A percentile compares a stretch with the other conserved stretches of the same genome.
These are phyloP conservation scores for Cyclotella baltica DNA, from an alignment of 108 stramenopile species.

Conservation along the genomic window DNA sequence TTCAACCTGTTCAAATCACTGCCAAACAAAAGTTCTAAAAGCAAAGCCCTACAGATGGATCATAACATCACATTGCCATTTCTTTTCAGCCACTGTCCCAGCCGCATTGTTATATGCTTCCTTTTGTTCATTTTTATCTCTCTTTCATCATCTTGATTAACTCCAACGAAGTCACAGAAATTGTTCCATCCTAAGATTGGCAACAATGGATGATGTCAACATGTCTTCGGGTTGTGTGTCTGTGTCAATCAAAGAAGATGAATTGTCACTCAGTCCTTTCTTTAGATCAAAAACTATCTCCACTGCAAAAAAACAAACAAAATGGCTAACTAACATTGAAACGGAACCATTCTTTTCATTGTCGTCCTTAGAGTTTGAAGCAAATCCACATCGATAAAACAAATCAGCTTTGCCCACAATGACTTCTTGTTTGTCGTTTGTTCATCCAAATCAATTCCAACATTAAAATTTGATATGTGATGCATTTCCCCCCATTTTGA, in stretches of 20 bases:
- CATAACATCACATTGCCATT: constrained; percentile 4
- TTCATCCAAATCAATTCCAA: constrained; percentile 32
- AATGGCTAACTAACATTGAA: constrained; percentile 14
- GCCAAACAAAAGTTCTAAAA: constrained; percentile 1
- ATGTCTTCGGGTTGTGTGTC: constrained; percentile 9
- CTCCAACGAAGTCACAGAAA: constrained; percentile 14
- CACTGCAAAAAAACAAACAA: constrained; percentile 3
- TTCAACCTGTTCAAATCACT: not conserved
- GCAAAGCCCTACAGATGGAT: constrained; percentile 42
- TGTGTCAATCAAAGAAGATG: not conserved
- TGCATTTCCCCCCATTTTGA: not conserved
- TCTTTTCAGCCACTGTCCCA: not conserved
- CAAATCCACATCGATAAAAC: constrained; percentile 35
- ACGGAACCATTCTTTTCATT: constrained; percentile 10
- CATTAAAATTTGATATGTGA: constrained; percentile 29
- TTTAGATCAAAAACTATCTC: not conserved
- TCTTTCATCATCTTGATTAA: not conserved
- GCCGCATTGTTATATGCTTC: too few species aligned
- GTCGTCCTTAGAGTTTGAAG: constrained; percentile 2
- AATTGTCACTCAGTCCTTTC: not conserved
- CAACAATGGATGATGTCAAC: constrained; percentile 3
- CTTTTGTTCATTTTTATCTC: not conserved
- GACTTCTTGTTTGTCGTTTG: not conserved
- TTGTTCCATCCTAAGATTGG: constrained; percentile 38
- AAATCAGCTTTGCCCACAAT: constrained; percentile 35